phyloP scores from a whole-genome alignment of 2,329 filamentous ascomycete species.

The Endoconidiophora laricicola region DNA sequence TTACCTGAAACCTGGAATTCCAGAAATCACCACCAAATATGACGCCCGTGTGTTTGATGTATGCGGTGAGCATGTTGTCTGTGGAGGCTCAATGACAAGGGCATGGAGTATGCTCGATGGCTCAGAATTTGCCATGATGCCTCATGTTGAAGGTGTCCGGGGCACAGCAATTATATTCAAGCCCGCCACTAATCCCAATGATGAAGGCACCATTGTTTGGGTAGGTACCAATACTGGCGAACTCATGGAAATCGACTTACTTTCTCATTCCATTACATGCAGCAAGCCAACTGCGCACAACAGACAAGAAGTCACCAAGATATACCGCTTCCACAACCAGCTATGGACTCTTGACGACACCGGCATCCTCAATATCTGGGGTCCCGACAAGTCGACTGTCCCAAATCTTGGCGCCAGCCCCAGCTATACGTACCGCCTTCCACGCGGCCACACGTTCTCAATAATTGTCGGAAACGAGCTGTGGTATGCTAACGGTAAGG shows the following conservation, averaged over 20 bases:
- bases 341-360: conserved; percentile 90
- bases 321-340: conserved; percentile 72
- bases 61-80: conserved; percentile 75
- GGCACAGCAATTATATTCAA: conserved; percentile 74
- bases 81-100: conserved; percentile 69
- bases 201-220: conserved; percentile 74
- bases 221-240: conserved; percentile 81
- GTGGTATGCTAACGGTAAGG: conserved; percentile 78
- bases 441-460: conserved; percentile 72
- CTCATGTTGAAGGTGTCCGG: conserved; percentile 72
- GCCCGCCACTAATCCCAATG: conserved; percentile 56
- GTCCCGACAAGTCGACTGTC: conserved; percentile 51
- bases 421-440: conserved; percentile 56
- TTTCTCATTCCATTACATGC: conserved; percentile 50
- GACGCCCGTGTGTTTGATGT: conserved; percentile 77
- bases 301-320: conserved; percentile 63
- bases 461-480: conserved; percentile 71
- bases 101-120: conserved; percentile 79
- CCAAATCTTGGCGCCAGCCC: conserved; percentile 62
- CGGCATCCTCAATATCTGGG: conserved; percentile 77
- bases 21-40: conserved; percentile 68
- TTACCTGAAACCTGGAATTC: conserved; percentile 50
- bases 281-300: conserved; percentile 58
- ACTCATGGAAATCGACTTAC: conserved; percentile 73
- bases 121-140: conserved; percentile 61